A percentile compares a stretch with the other conserved stretches of the same genome.
phyloP scores from a whole-genome alignment of 257 asterid species.

The Lantana camara region DNA sequence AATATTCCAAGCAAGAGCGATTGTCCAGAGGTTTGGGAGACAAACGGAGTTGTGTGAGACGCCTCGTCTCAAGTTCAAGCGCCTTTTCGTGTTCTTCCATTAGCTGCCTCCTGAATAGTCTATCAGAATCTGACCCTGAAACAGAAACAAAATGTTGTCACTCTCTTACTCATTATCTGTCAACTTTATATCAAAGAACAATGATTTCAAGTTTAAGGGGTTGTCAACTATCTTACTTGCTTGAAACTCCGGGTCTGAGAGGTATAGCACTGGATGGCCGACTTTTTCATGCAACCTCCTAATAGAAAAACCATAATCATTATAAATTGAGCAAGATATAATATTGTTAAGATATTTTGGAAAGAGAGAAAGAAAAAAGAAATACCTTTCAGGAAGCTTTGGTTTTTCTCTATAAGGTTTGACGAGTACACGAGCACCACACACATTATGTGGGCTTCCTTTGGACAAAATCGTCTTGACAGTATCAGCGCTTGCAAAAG shows the following conservation, averaged over 20 bases:
- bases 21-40: conserved; percentile 31
- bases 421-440: conserved; percentile 92
- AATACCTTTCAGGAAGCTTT: conserved; percentile 52
- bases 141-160: background rate
- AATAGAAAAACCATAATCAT: no score
- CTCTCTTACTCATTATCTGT: background rate
- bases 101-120: conserved; percentile 43
- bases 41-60: conserved; percentile 48
- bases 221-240: conserved; percentile 39
- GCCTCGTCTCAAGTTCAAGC: conserved; percentile 52
- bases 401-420: conserved; percentile 70
- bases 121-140: conserved; percentile 48
- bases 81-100: conserved; percentile 42
- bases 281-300: conserved; percentile 53
- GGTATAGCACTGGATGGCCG: conserved; percentile 43
- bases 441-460: conserved; percentile 86
- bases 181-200: background rate
- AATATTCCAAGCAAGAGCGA: conserved; percentile 34
- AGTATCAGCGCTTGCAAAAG: conserved; percentile 69
- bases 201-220: background rate
- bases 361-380: background rate
- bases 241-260: conserved; percentile 42
- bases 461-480: conserved; percentile 65
- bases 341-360: no score
- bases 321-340: background rate